These are phyloP conservation scores for Arthrobotrys pseudoclavata DNA, from an alignment of 2,329 filamentous ascomycete genomes.

Conservation along the genomic window DNA sequence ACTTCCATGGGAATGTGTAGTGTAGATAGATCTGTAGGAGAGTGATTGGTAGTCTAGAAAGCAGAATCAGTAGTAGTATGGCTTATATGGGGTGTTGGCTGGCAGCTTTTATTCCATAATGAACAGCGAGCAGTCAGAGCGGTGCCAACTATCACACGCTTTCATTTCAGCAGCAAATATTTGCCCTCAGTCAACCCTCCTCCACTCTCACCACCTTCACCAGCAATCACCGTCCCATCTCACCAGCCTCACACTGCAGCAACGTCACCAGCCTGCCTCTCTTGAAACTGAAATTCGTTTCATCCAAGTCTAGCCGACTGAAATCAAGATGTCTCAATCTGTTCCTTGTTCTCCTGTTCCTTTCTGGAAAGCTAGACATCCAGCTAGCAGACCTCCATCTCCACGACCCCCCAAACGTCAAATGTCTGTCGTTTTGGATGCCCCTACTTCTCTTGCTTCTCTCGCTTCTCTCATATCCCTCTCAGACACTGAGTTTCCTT, in stretches of 20 bases:
- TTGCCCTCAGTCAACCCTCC: neutral
- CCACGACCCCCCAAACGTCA: conserved; percentile 11
- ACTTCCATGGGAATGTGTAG: too few relatives aligned
- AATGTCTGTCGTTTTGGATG: neutral
- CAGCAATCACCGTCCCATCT: neutral
- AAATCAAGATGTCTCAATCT: conserved; percentile 10
- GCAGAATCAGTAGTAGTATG: neutral
- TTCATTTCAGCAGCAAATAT: neutral
- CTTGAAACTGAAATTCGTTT: neutral
- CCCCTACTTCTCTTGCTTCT: neutral
- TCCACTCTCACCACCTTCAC: neutral
- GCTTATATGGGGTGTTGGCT: neutral
- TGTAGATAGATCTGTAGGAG: too few relatives aligned
- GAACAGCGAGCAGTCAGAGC: neutral
- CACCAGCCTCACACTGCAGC: neutral
- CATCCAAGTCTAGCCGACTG: too few relatives aligned
- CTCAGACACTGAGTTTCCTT: neutral
- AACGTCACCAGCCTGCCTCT: neutral
- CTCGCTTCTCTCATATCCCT: conserved; percentile 9
- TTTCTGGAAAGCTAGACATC: neutral
- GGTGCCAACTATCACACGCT: neutral
- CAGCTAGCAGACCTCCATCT: neutral
- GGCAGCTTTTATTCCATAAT: neutral
- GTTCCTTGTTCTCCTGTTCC: neutral
- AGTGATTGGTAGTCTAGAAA: neutral